Evolutionary conservation across 2,329 filamentous ascomycete genomes (phyloP).

Genomic region (Claviceps sp.): DNA sequence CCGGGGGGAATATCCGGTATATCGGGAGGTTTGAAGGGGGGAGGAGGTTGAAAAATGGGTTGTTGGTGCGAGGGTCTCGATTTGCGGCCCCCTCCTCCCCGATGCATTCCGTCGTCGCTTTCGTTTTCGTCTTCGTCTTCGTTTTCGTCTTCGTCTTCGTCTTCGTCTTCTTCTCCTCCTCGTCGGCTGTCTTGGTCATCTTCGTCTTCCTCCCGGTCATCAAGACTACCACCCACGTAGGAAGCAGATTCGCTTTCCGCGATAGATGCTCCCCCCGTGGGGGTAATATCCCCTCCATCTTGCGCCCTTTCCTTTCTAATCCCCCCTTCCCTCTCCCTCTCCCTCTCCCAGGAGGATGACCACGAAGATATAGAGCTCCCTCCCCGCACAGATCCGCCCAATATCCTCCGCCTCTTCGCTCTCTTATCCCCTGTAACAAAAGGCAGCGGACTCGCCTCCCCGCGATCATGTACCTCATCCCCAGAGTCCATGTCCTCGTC

Average conservation of each 20-base stretch:
- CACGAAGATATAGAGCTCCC: slow-evolving; percentile 6
- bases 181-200: background rate
- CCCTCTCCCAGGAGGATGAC: too few relatives aligned
- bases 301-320: too few relatives aligned
- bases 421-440: slow-evolving; percentile 6
- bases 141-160: background rate
- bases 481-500: too few relatives aligned
- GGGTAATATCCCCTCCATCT: too few relatives aligned
- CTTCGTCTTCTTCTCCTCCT: too few relatives aligned
- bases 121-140: background rate
- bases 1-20: slow-evolving; percentile 4
- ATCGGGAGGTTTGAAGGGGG: slow-evolving; percentile 25
- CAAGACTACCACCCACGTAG: too few relatives aligned
- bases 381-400: slow-evolving; percentile 15
- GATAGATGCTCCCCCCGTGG: too few relatives aligned
- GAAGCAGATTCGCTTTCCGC: too few relatives aligned
- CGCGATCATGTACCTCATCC: background rate
- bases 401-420: slow-evolving; percentile 7
- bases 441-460: background rate
- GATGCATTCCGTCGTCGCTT: background rate
- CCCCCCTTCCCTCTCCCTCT: too few relatives aligned
- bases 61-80: slow-evolving; percentile 11
- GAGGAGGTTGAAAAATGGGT: slow-evolving; percentile 24
- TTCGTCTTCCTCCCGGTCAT: background rate
- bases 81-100: background rate